Percentiles rank a stretch among this genome's conserved stretches.
Conservation (phyloP, 1,139 yeast species). For the Pneumocystis wakefieldiae region DNA sequence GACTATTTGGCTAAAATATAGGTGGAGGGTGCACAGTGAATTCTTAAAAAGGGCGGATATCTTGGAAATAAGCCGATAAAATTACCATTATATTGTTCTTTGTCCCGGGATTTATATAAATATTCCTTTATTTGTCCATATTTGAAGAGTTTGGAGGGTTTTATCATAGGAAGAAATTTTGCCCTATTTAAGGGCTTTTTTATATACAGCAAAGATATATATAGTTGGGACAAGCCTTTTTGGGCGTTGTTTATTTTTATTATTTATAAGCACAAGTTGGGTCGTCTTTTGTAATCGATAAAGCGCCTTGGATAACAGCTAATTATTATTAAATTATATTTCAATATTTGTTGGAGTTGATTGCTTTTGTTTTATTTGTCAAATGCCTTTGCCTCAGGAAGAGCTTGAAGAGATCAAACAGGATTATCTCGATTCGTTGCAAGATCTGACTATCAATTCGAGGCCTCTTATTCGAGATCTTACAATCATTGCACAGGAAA, state of each 20-base stretch:
- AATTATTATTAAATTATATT: neutral
- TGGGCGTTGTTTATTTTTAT: neutral
- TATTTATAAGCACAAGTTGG: neutral
- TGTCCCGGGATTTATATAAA: no score
- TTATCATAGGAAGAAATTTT: neutral
- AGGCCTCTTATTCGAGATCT: constrained; percentile 75
- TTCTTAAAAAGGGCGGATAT: no score
- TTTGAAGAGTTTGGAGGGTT: no score
- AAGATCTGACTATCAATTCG: constrained; percentile 73
- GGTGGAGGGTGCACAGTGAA: no score
- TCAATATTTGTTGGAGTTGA: neutral
- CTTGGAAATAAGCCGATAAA: no score
- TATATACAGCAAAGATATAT: neutral
- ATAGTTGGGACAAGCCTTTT: neutral
- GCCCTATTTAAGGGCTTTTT: neutral
- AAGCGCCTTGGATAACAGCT: neutral
- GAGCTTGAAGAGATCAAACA: constrained; percentile 33
- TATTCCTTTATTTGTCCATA: no score
- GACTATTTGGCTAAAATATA: no score
- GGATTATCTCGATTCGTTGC: constrained; percentile 53
- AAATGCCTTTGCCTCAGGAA: neutral
- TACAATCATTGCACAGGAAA: constrained; percentile 81
- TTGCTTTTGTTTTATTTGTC: neutral
- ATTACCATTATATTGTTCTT: no score
- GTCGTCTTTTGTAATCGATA: neutral